phyloP scores from a whole-genome alignment of 1,139 yeast species.

The Nakaseomyces kungkrabaensis region DNA sequence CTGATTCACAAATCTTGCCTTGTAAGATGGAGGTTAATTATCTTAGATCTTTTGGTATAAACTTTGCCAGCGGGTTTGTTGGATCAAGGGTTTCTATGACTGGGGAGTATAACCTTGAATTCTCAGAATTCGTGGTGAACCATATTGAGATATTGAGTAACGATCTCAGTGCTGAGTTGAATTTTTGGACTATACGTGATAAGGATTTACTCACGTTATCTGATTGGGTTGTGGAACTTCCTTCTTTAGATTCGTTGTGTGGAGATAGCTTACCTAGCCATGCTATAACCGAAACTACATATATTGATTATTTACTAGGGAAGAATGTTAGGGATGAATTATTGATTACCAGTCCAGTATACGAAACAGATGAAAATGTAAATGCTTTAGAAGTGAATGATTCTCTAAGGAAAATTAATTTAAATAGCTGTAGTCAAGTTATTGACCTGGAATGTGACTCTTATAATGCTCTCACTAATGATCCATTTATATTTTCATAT shows the following conservation, averaged over 20 bases:
- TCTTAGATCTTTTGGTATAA: background rate
- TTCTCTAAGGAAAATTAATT: background rate
- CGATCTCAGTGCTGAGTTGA: background rate
- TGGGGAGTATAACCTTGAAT: background rate
- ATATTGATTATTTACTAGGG: conserved; percentile 10
- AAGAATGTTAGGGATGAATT: conserved; percentile 13
- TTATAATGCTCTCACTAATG: background rate
- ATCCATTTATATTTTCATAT: background rate
- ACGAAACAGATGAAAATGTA: background rate
- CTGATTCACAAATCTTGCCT: conserved; percentile 3
- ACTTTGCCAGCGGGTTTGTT: background rate
- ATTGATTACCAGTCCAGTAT: conserved; percentile 14
- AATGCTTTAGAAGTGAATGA: background rate
- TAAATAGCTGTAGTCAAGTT: background rate
- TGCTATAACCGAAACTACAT: background rate
- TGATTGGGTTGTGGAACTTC: background rate
- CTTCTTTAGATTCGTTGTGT: background rate
- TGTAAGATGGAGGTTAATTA: background rate
- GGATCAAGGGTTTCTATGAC: background rate
- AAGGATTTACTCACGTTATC: background rate
- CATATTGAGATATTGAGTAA: background rate
- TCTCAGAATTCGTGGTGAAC: background rate
- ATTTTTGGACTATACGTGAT: background rate
- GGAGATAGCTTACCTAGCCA: background rate
- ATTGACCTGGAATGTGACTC: background rate